Base-by-base conservation (phyloP, 1,284 basidiomycete genomes). In the Apiotrichum gracile region DNA sequence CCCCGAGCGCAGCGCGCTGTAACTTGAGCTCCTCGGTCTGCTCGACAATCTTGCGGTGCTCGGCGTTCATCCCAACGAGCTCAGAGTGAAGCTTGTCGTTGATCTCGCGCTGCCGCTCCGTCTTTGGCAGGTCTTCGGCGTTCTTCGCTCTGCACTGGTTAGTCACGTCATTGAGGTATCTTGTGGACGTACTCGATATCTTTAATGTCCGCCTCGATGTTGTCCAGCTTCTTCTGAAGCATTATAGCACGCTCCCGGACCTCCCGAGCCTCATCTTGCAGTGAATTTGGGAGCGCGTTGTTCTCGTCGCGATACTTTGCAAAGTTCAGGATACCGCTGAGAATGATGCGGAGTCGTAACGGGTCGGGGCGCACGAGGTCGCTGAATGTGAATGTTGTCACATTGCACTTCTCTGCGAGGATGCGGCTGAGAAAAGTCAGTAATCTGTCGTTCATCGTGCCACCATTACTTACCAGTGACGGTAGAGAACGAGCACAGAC, bases 301-400 rank as follows among this genome's bases (percentile, higher is more conserved):
- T 62, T 50, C 40, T 68, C 65, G 17, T 73, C 70, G 25, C 71
- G 61, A 43, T 93, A 94, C 73, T 90, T 90, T 69, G 90, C 83
- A 72, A 92, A 91, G 75, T 96, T 96, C 78, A 93, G 86, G 58
- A 96, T 86, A 0, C 86, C 91, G 37, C 88, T 89, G 54, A 96
- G 79, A 40, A 88, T 79, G 45, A 81, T 78, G 16, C 84, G 78
- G 0, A 89, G 86, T 24, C 90, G 82, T 31, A 83, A 79, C 21
- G 83, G 76, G 25, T 87, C 85, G 1, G 91, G 91, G 43, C 79
- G 79, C 45, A 80, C 79, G 10, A 94, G 71, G 63, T 94, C 91
- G 58, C 80, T 81, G 47, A 87, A 77, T 57, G 79, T 84, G 71
- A 93, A 92, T 69, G 86, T 83, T 56, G 83, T 79, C 44, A 91